A percentile compares a stretch with the other conserved stretches of the same genome.
phyloP scores from a whole-genome alignment of 148 eudicot species.

The Arbutus unedo region DNA sequence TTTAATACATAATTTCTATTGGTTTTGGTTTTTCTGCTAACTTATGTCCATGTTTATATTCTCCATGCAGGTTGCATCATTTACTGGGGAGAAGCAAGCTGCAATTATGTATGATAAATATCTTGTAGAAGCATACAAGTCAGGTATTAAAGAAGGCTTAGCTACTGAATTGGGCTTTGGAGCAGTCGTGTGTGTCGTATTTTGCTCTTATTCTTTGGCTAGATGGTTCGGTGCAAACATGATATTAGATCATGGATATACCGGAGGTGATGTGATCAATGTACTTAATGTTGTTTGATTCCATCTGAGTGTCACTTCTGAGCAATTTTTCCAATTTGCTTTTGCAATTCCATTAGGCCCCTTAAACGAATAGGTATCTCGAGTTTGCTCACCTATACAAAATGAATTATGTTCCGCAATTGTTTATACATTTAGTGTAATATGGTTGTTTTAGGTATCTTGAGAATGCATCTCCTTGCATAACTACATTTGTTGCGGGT shows the following conservation, averaged over 20 bases:
- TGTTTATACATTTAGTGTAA: background rate
- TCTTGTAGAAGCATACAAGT: slow-evolving; percentile 47
- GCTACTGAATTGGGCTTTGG: slow-evolving; percentile 68
- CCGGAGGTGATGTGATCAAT: slow-evolving; percentile 62
- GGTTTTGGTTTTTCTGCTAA: too few relatives aligned
- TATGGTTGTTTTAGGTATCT: slow-evolving; percentile 37
- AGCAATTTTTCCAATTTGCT: background rate
- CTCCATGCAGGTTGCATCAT: slow-evolving; percentile 68
- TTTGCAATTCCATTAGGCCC: too few relatives aligned
- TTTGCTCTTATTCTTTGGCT: slow-evolving; percentile 61
- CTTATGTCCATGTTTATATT: too few relatives aligned
- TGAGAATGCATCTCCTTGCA: slow-evolving; percentile 55
- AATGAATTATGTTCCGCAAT: background rate
- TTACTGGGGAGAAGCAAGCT: slow-evolving; percentile 74
- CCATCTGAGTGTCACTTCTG: slow-evolving; percentile 22
- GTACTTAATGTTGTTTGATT: slow-evolving; percentile 54
- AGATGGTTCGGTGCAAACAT: slow-evolving; percentile 74
- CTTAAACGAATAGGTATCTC: too few relatives aligned
- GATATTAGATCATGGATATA: slow-evolving; percentile 49
- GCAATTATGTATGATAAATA: slow-evolving; percentile 25
- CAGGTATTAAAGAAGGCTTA: slow-evolving; percentile 60
- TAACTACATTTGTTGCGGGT: slow-evolving; percentile 59
- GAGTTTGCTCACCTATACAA: too few relatives aligned
- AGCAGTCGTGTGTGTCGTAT: slow-evolving; percentile 35
- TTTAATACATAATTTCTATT: background rate